phyloP scores from a whole-genome alignment of 2,329 filamentous ascomycete species.

The Myriosclerotinia duriaeana region DNA sequence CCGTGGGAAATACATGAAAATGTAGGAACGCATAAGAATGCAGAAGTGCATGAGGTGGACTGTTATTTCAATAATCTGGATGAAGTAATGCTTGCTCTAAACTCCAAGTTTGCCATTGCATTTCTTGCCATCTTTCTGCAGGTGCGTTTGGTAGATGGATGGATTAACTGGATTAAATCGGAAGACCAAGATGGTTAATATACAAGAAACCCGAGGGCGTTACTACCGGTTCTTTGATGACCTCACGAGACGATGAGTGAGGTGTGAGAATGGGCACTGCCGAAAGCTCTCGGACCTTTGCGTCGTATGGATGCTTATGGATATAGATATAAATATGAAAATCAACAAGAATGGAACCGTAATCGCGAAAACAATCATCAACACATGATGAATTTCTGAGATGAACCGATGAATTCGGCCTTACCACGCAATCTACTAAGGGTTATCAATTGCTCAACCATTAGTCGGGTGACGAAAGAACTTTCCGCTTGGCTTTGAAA shows the following conservation, averaged over 20 bases:
- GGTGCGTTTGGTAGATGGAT: neutral
- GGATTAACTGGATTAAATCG: neutral
- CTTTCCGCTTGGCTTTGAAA: neutral
- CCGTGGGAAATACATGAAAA: neutral
- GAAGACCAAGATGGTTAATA: neutral
- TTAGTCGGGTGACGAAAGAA: slow-evolving; percentile 4
- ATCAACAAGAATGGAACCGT: neutral
- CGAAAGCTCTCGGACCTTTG: neutral
- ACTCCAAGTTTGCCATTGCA: neutral
- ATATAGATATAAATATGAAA: neutral
- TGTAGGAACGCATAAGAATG: neutral
- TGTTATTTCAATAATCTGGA: neutral
- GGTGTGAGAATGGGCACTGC: neutral
- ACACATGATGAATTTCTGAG: neutral
- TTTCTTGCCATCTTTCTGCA: neutral
- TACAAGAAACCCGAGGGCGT: neutral
- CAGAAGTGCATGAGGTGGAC: neutral
- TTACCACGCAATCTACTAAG: neutral
- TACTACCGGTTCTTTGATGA: neutral
- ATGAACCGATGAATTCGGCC: neutral
- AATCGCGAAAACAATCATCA: neutral
- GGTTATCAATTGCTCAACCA: neutral
- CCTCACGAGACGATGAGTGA: neutral
- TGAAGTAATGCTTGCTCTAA: neutral
- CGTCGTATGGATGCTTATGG: neutral